Evolutionary conservation across 495 filamentous ascomycete species (phyloP), one percentile per base, ranked within the genome.

Genomic region (Trichoderma virens): DNA sequence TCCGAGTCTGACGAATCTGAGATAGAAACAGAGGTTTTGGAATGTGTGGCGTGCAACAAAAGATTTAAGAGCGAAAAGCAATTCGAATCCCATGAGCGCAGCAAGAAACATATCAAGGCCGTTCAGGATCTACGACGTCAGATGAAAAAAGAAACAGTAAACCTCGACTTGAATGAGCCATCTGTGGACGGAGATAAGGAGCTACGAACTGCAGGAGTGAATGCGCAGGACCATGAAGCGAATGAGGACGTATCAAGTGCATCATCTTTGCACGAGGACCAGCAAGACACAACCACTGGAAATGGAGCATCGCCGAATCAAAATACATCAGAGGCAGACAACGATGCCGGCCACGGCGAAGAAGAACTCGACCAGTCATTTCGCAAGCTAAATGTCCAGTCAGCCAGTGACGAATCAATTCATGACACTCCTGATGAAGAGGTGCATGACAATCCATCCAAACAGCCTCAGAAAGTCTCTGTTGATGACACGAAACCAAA

Each of bases 61-160:
- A 88, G 69, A 3, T 99, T 98, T 80, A 96, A 95, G 72, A 97
- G 92, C 64, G 88, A 96, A 70, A 90, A 89, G 68, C 94, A 97
- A 68, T 93, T 86, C 65, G 86, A 93, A 71, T 86, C 89, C n/a
- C 94, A 99, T 70, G 93, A 98, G 76, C 90, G 88, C 74, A 97
- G 92, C 78, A 98, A 96, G 71, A 98, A 97, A 72, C 94, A 99
- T 70, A 70, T 86, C 54, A 97, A 95, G 71, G 89, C 90, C 3
- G 82, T 96, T 5, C 85, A 91, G 65, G 83, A 91, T 66, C 73
- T 99, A 39, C 85, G 83, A 68, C 80, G 85, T 69, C 86, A 93
- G 73, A 97, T 99, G 93, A 82, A 78, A 67, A 83, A 86, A 67
- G 86, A 99, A 65, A 85, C 93, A 70, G 76, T 79, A 59, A 73